A percentile compares a stretch with the other conserved stretches of the same genome.
Conservation (phyloP, 208 protist species). For the Crithidia fasciculata region DNA sequence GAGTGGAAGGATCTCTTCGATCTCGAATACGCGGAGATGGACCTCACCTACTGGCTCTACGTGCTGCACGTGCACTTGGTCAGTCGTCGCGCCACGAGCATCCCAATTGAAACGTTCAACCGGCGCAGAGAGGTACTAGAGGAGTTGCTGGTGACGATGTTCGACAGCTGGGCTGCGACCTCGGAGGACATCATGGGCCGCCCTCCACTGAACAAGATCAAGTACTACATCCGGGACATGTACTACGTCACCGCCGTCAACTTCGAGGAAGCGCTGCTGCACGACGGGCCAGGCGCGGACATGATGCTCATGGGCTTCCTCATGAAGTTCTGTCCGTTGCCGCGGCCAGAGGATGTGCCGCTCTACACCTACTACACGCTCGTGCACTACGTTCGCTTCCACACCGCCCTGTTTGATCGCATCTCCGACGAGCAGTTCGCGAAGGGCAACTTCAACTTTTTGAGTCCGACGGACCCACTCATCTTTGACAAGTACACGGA, state of each 20-base stretch:
- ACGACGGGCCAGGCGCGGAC: constrained; percentile 81
- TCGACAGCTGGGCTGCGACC: constrained; percentile 83
- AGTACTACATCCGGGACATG: constrained; percentile 91
- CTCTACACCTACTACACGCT: constrained; percentile 92
- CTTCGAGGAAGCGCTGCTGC: constrained; percentile 87
- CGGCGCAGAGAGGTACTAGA: constrained; percentile 88
- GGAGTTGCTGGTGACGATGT: constrained; percentile 89
- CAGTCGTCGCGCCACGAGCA: constrained; percentile 79
- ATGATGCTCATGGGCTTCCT: constrained; percentile 90
- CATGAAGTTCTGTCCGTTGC: constrained; percentile 89
- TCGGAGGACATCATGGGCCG: constrained; percentile 90
- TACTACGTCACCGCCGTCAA: constrained; percentile 91
- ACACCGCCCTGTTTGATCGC: constrained; percentile 89
- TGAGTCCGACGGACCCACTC: constrained; percentile 77
- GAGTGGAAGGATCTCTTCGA: constrained; percentile 89
- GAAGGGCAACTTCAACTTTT: constrained; percentile 91
- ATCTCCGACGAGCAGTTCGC: constrained; percentile 82
- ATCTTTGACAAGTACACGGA: constrained; percentile 85
- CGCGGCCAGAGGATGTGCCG: constrained; percentile 87
- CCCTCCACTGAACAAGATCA: constrained; percentile 85
- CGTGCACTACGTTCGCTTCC: constrained; percentile 92
- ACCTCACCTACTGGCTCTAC: constrained; percentile 91
- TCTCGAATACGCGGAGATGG: constrained; percentile 90
- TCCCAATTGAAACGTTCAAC: constrained; percentile 88
- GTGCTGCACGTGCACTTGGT: constrained; percentile 89